These are phyloP conservation scores for Linum lewisii DNA, from an alignment of 345 rosid genomes.

Conservation along the genomic window DNA sequence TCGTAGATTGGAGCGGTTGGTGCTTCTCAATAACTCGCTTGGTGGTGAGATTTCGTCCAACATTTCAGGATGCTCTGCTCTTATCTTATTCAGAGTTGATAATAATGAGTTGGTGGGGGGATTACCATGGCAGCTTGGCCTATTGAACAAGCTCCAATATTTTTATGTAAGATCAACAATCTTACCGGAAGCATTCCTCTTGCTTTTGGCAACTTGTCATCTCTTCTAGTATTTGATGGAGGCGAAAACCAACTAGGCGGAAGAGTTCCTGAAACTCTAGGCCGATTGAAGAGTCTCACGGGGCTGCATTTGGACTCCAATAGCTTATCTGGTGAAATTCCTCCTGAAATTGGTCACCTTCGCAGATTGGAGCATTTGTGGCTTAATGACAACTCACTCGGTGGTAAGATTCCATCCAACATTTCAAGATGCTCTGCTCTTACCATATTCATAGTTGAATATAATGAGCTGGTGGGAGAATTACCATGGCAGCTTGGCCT, in stretches of 20 bases:
- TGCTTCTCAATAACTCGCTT: constrained; percentile 2
- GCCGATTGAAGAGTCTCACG: no score
- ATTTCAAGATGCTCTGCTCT: no score
- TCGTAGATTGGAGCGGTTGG: background rate
- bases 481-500: no score
- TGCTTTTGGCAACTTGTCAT: no score
- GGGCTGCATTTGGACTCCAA: no score
- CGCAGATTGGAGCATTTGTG: background rate
- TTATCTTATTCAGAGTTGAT: accelerated
- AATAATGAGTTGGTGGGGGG: constrained; percentile 6
- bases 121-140: constrained; percentile 1
- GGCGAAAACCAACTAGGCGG: background rate
- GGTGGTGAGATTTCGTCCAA: constrained; percentile 12
- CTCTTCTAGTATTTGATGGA: no score
- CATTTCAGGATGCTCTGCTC: constrained; percentile 9
- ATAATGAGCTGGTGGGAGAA: no score
- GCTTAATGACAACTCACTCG: no score
- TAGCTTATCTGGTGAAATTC: constrained; percentile 7
- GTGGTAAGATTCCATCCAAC: no score
- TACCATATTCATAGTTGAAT: no score
- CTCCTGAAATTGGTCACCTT: background rate
- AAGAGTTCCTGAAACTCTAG: constrained; percentile 6
- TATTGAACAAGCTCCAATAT: constrained; percentile 2
- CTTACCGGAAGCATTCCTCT: no score
- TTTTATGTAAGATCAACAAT: no score